These are phyloP conservation scores for Delonix regia DNA, from an alignment of 306 rosid genomes.

Conservation along the genomic window DNA sequence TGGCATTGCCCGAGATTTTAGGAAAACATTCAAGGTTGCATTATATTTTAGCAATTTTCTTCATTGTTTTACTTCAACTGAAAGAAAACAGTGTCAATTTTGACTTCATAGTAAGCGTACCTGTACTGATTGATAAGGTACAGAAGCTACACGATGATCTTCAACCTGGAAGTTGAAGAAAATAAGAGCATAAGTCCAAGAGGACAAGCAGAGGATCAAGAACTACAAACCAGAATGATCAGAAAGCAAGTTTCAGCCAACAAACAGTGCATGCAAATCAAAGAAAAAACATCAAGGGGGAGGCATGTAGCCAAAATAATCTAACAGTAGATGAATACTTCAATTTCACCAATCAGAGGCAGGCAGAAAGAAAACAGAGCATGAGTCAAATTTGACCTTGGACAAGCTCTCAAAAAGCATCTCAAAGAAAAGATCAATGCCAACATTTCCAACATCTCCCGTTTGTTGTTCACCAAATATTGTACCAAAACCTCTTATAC, in stretches of 20 bases:
- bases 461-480: slow-evolving; percentile 96
- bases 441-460: slow-evolving; percentile 96
- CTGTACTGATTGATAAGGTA: slow-evolving; percentile 81
- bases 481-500: slow-evolving; percentile 95
- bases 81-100: slow-evolving; percentile 32
- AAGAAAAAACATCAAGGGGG: slow-evolving; percentile 19
- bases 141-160: slow-evolving; percentile 79
- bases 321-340: background rate
- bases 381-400: slow-evolving; percentile 56
- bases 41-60: slow-evolving; percentile 18
- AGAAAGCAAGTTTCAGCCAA: slow-evolving; percentile 20
- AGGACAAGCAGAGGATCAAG: slow-evolving; percentile 24
- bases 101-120: slow-evolving; percentile 47
- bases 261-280: slow-evolving; percentile 25
- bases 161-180: slow-evolving; percentile 69
- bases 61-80: slow-evolving; percentile 20
- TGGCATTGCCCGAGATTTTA: slow-evolving; percentile 15
- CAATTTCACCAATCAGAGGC: slow-evolving; percentile 16
- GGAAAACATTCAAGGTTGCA: slow-evolving; percentile 22
- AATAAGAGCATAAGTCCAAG: slow-evolving; percentile 36
- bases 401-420: slow-evolving; percentile 99
- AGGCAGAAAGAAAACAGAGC: slow-evolving; percentile 24
- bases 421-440: slow-evolving; percentile 95
- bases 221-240: slow-evolving; percentile 8
- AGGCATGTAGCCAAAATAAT: slow-evolving; percentile 20